Conservation (phyloP, 352 stramenopile species). For the Phytophthora pluvialis region DNA sequence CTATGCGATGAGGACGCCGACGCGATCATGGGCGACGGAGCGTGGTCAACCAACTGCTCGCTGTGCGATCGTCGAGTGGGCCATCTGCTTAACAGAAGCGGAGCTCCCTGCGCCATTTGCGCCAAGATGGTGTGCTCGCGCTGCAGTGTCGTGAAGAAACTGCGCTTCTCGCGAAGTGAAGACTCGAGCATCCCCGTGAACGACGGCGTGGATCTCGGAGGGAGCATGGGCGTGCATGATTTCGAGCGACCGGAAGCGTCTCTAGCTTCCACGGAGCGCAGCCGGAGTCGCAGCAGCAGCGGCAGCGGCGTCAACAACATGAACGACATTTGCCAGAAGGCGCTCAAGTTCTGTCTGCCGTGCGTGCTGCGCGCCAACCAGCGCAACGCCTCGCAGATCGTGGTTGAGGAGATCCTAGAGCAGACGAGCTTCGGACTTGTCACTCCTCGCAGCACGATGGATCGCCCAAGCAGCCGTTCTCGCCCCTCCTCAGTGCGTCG, state of each 20-base stretch:
- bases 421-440: conserved; percentile 30
- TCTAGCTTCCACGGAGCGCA: conserved; percentile 33
- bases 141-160: conserved; percentile 58
- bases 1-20: conserved; percentile 31
- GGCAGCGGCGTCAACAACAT: conserved; percentile 27
- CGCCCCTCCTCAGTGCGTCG: conserved; percentile 30
- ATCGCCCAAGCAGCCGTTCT: conserved; percentile 21
- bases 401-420: conserved; percentile 48
- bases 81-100: conserved; percentile 42
- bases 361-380: conserved; percentile 52
- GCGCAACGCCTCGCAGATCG: conserved; percentile 47
- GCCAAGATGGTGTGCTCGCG: conserved; percentile 49
- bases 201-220: conserved; percentile 22
- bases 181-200: conserved; percentile 10
- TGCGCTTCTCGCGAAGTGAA: conserved; percentile 44
- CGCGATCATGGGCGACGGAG: conserved; percentile 3
- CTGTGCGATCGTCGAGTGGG: conserved; percentile 44
- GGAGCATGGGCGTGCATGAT: conserved; percentile 34
- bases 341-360: conserved; percentile 56
- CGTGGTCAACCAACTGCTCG: conserved; percentile 39
- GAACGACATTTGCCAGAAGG: conserved; percentile 49
- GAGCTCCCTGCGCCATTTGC: conserved; percentile 39
- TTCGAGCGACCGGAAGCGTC: conserved; percentile 38
- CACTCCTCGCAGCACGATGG: conserved; percentile 22
- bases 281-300: conserved; percentile 33